These are phyloP conservation scores for Ganoderma sp. DNA, from an alignment of 1,284 basidiomycete genomes.

Conservation along the genomic window DNA sequence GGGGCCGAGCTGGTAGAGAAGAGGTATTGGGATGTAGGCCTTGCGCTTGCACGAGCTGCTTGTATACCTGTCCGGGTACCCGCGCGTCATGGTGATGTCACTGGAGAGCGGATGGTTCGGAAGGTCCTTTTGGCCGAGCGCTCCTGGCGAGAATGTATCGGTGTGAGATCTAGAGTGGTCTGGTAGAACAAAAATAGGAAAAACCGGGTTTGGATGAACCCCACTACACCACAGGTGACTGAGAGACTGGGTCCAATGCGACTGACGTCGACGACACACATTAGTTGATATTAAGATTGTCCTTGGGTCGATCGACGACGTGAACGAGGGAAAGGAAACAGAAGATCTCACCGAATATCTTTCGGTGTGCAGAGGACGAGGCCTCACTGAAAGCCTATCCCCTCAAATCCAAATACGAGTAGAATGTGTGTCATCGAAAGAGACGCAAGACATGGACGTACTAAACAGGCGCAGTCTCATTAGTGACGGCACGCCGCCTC, in stretches of 20 bases:
- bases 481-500: slow-evolving; percentile 21
- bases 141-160: neutral
- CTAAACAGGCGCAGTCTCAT: neutral
- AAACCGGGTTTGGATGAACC: neutral
- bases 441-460: neutral
- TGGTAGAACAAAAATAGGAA: neutral
- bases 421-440: neutral
- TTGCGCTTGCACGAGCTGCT: neutral
- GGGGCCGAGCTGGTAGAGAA: neutral
- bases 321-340: neutral
- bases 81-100: slow-evolving; percentile 34
- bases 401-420: neutral
- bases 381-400: neutral
- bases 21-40: neutral
- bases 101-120: slow-evolving; percentile 2
- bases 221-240: neutral
- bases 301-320: neutral
- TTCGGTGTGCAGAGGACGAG: neutral
- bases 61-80: neutral
- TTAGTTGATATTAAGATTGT: neutral
- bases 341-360: neutral
- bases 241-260: neutral
- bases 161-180: neutral
- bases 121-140: neutral
- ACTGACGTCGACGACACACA: neutral